Evolutionary conservation across 805 yeast genomes (phyloP), one percentile per base, ranked within the genome.

Genomic region (Pichia insulana): DNA sequence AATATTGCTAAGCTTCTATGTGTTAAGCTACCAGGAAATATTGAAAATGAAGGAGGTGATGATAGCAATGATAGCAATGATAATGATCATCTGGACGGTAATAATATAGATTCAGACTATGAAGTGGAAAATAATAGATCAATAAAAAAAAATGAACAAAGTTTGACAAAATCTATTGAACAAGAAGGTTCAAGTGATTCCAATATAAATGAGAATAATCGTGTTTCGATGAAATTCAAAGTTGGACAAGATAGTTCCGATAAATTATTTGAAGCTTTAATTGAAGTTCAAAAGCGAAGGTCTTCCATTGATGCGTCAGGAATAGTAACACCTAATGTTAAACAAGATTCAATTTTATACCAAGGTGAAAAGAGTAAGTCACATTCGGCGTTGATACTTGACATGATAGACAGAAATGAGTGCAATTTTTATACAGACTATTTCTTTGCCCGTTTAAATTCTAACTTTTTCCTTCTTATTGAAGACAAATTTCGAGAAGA

Each of bases 401-500:
- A 68, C 63, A 12, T 37, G 47, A 22, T 42, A 52, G 20, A 50
- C 3, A 18, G 19, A 35, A 52, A 50, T 3, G 63, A 59, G 36
- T 62, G 65, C 6, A 55, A 55, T 35, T 39, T 42, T 30, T 60
- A 61, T 38, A 55, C 63, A 3, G 55, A 59, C 8, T 46, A 50
- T 11, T 68, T 67, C 49, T 65, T 68, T 47, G 41, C 49, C 9
- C 52, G 58, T 27, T 50, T 66, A 10, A 69, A 67, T 46, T 65
- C 62, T 1, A 58, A 60, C 39, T 58, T 57, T 46, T 60, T 57
- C 45, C 50, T 63, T n/a, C 63, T 68, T 46, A 60, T 55, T 37
- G 63, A 63, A 40, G 39, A 39, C 2, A 45, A 47, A 15, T 62
- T 63, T 42, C 42, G 56, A 22, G 25, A 32, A 11, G 48, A 51